A percentile compares a stretch with the other conserved stretches of the same genome.
These are phyloP conservation scores for Cryomyces minteri DNA, from an alignment of 495 filamentous ascomycete species.

Conservation along the genomic window DNA sequence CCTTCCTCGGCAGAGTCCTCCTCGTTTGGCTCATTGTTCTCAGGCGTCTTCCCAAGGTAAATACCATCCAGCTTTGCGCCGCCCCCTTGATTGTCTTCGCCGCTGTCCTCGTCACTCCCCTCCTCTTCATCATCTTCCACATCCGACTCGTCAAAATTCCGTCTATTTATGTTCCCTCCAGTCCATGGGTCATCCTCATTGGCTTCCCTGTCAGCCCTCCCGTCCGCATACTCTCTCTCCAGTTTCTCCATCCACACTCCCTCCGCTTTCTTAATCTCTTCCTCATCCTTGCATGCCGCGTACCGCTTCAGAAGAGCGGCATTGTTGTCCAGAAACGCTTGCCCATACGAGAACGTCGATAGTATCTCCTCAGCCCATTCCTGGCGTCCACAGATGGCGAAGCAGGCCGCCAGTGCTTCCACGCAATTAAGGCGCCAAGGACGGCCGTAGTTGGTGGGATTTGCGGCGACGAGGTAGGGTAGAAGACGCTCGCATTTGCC, in stretches of 20 bases:
- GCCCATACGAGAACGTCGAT: slow-evolving; percentile 71
- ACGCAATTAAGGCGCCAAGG: slow-evolving; percentile 91
- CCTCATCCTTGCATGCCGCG: slow-evolving; percentile 63
- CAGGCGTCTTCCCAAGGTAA: too few relatives aligned
- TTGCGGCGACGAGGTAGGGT: slow-evolving; percentile 90
- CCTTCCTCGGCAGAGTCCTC: slow-evolving; percentile 14
- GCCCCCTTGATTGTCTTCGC: slow-evolving; percentile 6
- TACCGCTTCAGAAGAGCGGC: slow-evolving; percentile 64
- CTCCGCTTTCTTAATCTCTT: slow-evolving; percentile 74
- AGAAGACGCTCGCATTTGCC: slow-evolving; percentile 86
- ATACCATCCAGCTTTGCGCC: too few relatives aligned
- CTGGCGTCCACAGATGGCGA: slow-evolving; percentile 74
- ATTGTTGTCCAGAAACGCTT: slow-evolving; percentile 80
- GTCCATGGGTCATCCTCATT: slow-evolving; percentile 57
- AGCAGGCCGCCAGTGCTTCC: slow-evolving; percentile 82
- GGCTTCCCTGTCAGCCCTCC: slow-evolving; percentile 41
- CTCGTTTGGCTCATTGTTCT: slow-evolving; percentile 27
- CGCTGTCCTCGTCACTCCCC: slow-evolving; percentile 16
- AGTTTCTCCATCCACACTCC: slow-evolving; percentile 75
- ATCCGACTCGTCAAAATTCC: slow-evolving; percentile 31
- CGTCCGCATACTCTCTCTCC: slow-evolving; percentile 75
- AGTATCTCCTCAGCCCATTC: slow-evolving; percentile 81
- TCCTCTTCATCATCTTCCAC: slow-evolving; percentile 33
- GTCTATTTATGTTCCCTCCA: slow-evolving; percentile 67
- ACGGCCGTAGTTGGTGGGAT: slow-evolving; percentile 91